phyloP scores from a whole-genome alignment of 768 basidiomycete species.

The Boletus pseudo-olivaceus region DNA sequence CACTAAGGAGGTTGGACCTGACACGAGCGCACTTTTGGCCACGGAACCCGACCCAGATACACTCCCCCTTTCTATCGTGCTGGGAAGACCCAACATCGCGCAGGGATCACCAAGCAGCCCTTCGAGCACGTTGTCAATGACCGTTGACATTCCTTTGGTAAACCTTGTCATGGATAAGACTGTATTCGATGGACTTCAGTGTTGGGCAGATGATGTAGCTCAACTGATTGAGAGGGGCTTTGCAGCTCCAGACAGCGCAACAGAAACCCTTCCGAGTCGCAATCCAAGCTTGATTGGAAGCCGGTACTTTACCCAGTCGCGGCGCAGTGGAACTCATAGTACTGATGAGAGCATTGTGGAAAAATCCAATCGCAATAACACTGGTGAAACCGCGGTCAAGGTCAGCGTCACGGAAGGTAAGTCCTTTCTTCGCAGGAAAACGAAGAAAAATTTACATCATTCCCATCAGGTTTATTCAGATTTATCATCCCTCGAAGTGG shows the following conservation, averaged over 20 bases:
- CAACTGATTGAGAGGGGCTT: slow-evolving; percentile 57
- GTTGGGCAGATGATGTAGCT: slow-evolving; percentile 83
- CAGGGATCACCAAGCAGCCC: background rate
- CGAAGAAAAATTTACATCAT: background rate
- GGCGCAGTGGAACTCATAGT: slow-evolving; percentile 37
- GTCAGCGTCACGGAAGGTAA: slow-evolving; percentile 44
- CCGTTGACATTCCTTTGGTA: slow-evolving; percentile 58
- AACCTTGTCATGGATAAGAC: slow-evolving; percentile 59
- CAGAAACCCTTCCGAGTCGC: slow-evolving; percentile 38
- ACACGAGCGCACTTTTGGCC: slow-evolving; percentile 23
- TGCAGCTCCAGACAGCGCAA: slow-evolving; percentile 17
- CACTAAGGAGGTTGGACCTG: slow-evolving; percentile 10
- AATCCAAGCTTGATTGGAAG: slow-evolving; percentile 76
- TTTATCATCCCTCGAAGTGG: slow-evolving; percentile 49
- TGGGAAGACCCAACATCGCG: slow-evolving; percentile 13
- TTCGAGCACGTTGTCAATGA: slow-evolving; percentile 14
- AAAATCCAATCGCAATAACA: slow-evolving; percentile 17
- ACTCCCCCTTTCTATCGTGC: slow-evolving; percentile 20
- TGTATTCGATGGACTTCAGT: slow-evolving; percentile 73
- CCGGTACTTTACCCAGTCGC: slow-evolving; percentile 58
- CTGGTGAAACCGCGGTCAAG: slow-evolving; percentile 49
- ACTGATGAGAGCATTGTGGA: slow-evolving; percentile 38
- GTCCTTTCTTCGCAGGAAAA: background rate
- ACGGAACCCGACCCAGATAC: slow-evolving; percentile 14
- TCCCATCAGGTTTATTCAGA: slow-evolving; percentile 36